Percentiles rank a stretch among this genome's conserved stretches.
These are phyloP conservation scores for Pulveroboletus sp. DNA, from an alignment of 768 basidiomycete species.

Conservation along the genomic window DNA sequence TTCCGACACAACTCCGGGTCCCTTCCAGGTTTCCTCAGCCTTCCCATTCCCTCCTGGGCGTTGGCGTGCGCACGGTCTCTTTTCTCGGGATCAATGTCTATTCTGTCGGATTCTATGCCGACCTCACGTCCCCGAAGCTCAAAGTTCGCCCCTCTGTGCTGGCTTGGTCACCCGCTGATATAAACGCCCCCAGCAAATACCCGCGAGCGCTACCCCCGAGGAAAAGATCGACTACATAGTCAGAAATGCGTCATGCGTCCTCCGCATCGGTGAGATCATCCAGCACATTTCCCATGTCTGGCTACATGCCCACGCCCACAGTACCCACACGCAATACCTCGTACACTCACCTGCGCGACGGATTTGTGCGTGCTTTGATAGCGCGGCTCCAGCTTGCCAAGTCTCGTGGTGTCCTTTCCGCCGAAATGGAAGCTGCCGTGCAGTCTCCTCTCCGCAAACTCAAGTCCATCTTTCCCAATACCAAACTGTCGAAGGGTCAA, in stretches of 20 bases:
- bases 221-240: slow-evolving; percentile 71
- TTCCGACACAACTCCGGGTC: slow-evolving; percentile 62
- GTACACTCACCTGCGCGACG: slow-evolving; percentile 78
- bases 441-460: slow-evolving; percentile 66
- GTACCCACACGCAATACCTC: slow-evolving; percentile 80
- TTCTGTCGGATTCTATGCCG: slow-evolving; percentile 86
- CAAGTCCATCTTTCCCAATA: slow-evolving; percentile 72
- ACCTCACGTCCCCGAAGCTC: slow-evolving; percentile 62
- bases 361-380: slow-evolving; percentile 72
- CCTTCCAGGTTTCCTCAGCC: slow-evolving; percentile 62
- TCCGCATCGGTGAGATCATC: slow-evolving; percentile 62
- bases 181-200: slow-evolving; percentile 40
- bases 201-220: slow-evolving; percentile 51
- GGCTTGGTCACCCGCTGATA: neutral
- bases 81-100: slow-evolving; percentile 88
- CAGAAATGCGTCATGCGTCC: slow-evolving; percentile 61
- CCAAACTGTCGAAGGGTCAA: slow-evolving; percentile 60
- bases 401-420: slow-evolving; percentile 49
- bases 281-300: neutral
- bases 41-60: slow-evolving; percentile 67
- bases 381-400: slow-evolving; percentile 51
- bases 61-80: slow-evolving; percentile 86
- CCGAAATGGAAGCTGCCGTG: slow-evolving; percentile 53
- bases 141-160: slow-evolving; percentile 37
- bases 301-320: slow-evolving; percentile 23